Base-by-base conservation (phyloP, 2,329 filamentous ascomycete species). In the Trichoderma cornu-damae region DNA sequence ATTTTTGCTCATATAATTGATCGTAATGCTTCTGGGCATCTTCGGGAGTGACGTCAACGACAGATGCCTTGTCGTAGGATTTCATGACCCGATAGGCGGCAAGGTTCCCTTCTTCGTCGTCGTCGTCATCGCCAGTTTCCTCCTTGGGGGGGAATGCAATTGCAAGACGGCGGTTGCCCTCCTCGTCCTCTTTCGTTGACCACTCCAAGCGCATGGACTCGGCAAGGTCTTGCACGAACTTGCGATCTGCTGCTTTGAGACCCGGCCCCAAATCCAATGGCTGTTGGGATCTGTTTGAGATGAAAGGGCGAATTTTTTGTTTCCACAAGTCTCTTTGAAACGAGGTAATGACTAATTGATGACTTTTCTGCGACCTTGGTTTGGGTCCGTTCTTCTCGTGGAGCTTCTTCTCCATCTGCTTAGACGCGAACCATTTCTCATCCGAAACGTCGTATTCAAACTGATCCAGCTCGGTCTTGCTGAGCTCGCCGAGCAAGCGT, bases 371-470 rank as follows among this genome's bases (percentile, higher is more conserved):
- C 52, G 76, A 78, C 59, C 79, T 82, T 63, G 79, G 79, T 14
- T 78, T 68, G 22, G 72, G 75, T 62, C 85, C 83, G 38, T 84
- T 77, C 69, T 86, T 86, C 35, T 84, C 81, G 48, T 68, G 63
- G 6, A 72, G 59, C 22, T 87, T 85, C 58, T 87, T 87, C 50
- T 85, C 85, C 70, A 86, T 79, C 64, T 87, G 85, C 75, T 96
- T 97, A 37, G 90, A 86, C 66, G 88, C 90, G 68, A 96, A 88
- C 94, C 94, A 99, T 66, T 86, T 88, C 49, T 90, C 87, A 72
- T 97, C 91, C 6, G 89, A 81, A 62, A 91, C 86, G 67, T 97
- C 95, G 38, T 86, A 81, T 72, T 99, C 93, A 66, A 99, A 99
- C 67, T 94, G 89, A n/a, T 88, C 83, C 68, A 88, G 87, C 72